Conservation (phyloP, 371 early-diverging fungal genomes). For the Cokeromyces recurvatus region DNA sequence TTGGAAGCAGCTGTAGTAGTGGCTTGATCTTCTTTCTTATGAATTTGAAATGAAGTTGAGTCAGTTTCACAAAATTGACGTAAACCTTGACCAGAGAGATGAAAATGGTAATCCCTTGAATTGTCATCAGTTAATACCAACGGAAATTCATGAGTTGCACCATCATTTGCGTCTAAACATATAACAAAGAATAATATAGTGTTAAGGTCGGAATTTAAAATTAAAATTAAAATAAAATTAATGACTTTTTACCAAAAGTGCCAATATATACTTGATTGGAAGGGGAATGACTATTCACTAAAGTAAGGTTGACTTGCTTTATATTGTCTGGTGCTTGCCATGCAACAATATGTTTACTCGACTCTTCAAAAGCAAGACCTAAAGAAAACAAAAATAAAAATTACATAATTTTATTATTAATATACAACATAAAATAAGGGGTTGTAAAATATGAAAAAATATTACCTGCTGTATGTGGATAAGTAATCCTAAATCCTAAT, state of each 20-base stretch:
- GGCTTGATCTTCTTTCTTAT: constrained; percentile 5
- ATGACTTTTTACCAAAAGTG: constrained; percentile 31
- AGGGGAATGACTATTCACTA: constrained; percentile 15
- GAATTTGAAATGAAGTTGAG: constrained; percentile 22
- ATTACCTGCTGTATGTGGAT: constrained; percentile 24
- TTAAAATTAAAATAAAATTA: too few relatives aligned
- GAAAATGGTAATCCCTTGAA: constrained; percentile 29
- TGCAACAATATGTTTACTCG: constrained; percentile 31
- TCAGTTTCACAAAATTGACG: constrained; percentile 18
- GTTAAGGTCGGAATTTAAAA: neutral
- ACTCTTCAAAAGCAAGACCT: constrained; percentile 33
- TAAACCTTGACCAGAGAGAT: constrained; percentile 20
- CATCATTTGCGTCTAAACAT: constrained; percentile 28
- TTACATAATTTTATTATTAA: neutral
- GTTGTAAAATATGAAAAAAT: neutral
- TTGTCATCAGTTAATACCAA: constrained; percentile 18
- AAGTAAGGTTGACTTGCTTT: constrained; percentile 28
- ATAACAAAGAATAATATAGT: neutral
- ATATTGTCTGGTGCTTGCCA: constrained; percentile 28
- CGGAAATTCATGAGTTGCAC: constrained; percentile 28
- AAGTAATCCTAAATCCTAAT: too few relatives aligned
- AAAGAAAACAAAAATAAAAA: neutral
- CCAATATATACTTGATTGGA: constrained; percentile 17
- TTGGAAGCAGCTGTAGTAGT: neutral
- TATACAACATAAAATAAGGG: too few relatives aligned